phyloP scores from a whole-genome alignment of 108 stramenopile species.

The Poteriospumella lacustris region DNA sequence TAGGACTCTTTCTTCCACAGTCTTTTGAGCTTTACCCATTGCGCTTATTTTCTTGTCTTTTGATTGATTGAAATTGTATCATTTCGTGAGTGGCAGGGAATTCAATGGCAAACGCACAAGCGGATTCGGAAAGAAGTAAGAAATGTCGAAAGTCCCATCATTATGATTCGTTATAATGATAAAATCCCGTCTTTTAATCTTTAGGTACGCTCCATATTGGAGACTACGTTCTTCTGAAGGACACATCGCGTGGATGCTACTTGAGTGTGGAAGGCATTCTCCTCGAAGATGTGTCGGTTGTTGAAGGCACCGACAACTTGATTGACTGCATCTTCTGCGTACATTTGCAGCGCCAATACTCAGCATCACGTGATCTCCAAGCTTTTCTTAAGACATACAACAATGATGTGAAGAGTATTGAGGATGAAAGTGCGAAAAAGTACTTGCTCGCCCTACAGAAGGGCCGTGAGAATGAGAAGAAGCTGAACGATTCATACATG shows the following conservation, averaged over 20 bases:
- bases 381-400: conserved; percentile 4
- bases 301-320: not conserved
- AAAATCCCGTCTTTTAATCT: not conserved
- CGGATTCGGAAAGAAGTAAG: too few species aligned
- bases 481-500: conserved; percentile 39
- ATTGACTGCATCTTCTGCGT: conserved; percentile 33
- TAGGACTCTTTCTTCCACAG: too few species aligned
- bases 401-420: not conserved
- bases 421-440: not conserved
- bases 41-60: too few species aligned
- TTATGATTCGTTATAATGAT: too few species aligned
- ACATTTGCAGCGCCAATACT: conserved; percentile 34
- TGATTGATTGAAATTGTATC: too few species aligned
- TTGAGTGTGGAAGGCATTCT: conserved; percentile 31
- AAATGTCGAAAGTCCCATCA: too few species aligned
- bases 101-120: too few species aligned
- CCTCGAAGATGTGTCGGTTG: conserved; percentile 10
- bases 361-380: conserved; percentile 33
- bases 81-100: too few species aligned
- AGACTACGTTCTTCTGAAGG: conserved; percentile 29
- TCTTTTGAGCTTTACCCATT: too few species aligned
- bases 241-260: not conserved
- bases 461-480: conserved; percentile 35
- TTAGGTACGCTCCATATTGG: conserved; percentile 27
- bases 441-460: conserved; percentile 30